Evolutionary conservation across 345 rosid species (phyloP).

Genomic region (Toxicodendron radicans): DNA sequence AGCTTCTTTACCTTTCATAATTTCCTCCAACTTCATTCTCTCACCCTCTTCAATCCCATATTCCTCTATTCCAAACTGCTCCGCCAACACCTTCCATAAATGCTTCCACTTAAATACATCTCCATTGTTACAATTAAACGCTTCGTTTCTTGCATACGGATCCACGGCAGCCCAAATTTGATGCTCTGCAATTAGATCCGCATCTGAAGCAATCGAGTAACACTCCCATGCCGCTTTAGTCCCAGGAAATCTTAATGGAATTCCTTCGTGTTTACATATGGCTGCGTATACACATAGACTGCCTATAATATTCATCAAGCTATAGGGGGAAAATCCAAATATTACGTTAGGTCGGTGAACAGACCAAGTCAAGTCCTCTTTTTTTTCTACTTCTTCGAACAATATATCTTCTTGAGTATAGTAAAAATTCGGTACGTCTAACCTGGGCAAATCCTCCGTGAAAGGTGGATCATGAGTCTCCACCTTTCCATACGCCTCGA

Average conservation of each 20-base stretch:
- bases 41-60: conserved; percentile 52
- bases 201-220: conserved; percentile 57
- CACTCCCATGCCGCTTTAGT: conserved; percentile 69
- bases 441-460: conserved; percentile 78
- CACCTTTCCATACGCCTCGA: conserved; percentile 30
- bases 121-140: conserved; percentile 70
- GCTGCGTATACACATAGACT: conserved; percentile 75
- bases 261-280: conserved; percentile 74
- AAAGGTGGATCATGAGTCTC: conserved; percentile 66
- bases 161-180: conserved; percentile 91
- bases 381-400: conserved; percentile 52
- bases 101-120: conserved; percentile 89
- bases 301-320: conserved; percentile 71
- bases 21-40: conserved; percentile 50
- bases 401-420: conserved; percentile 65
- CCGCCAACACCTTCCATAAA: conserved; percentile 71
- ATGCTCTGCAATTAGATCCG: conserved; percentile 84
- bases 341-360: conserved; percentile 66
- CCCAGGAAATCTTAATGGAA: conserved; percentile 62
- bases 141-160: conserved; percentile 59
- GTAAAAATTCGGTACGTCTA: conserved; percentile 64
- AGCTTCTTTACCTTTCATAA: conserved; percentile 63
- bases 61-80: conserved; percentile 82
- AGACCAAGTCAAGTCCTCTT: conserved; percentile 70
- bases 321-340: conserved; percentile 83